phyloP scores from a whole-genome alignment of 306 rosid species.

The Pueraria montana region DNA sequence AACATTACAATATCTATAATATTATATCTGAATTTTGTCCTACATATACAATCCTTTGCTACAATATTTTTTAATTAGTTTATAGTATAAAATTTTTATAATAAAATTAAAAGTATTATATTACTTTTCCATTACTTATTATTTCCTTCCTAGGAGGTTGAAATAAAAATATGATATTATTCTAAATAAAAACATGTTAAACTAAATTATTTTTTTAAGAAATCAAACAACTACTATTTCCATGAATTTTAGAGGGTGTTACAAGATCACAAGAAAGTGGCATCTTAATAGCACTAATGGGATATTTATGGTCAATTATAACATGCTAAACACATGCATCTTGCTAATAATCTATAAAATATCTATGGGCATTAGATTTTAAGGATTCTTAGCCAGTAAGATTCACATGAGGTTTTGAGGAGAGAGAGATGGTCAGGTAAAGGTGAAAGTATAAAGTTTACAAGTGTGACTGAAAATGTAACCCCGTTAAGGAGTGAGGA shows the following conservation, averaged over 20 bases:
- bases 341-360: background rate
- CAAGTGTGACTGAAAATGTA: constrained; percentile 27
- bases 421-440: background rate
- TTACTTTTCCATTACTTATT: background rate
- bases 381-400: constrained; percentile 44
- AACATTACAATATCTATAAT: too few relatives aligned
- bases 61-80: too few relatives aligned
- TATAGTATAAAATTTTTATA: too few relatives aligned
- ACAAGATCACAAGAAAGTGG: background rate
- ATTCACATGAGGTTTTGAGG: background rate
- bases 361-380: background rate
- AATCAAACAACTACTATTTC: background rate
- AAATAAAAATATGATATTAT: background rate
- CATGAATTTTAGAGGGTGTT: background rate
- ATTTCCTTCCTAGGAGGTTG: background rate
- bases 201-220: background rate
- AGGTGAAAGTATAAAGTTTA: constrained; percentile 34
- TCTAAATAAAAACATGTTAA: background rate
- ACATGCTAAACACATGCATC: constrained; percentile 1
- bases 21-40: too few relatives aligned
- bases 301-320: background rate
- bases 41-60: too few relatives aligned
- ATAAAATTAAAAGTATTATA: background rate
- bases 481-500: constrained; percentile 31
- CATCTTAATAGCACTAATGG: background rate